phyloP scores from a whole-genome alignment of 2,329 filamentous ascomycete genomes.

The Trichoderma atrobrunneum region DNA sequence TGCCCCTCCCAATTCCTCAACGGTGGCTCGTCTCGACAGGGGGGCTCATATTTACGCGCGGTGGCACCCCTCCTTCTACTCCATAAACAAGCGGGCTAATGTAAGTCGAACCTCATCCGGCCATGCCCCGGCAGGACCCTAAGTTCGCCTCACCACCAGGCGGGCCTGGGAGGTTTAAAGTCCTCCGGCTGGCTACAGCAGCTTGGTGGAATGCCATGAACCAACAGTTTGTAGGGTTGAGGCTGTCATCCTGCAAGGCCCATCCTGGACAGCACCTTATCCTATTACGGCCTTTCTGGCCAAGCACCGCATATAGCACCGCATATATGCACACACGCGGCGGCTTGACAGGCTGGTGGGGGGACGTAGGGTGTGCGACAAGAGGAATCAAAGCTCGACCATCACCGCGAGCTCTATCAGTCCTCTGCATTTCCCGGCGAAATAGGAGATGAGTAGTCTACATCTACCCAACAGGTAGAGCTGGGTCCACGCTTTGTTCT shows the following conservation, averaged over 20 bases:
- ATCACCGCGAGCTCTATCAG: slow-evolving; percentile 9
- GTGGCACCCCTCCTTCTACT: slow-evolving; percentile 30
- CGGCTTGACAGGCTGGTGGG: not conserved
- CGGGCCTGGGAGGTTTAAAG: slow-evolving; percentile 21
- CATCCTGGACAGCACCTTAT: slow-evolving; percentile 12
- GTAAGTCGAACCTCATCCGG: slow-evolving; percentile 33
- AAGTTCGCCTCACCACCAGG: slow-evolving; percentile 31
- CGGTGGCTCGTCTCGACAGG: slow-evolving; percentile 16
- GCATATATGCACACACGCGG: slow-evolving; percentile 7
- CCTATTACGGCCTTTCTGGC: slow-evolving; percentile 7
- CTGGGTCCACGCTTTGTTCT: not conserved
- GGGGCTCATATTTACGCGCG: slow-evolving; percentile 24
- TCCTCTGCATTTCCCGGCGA: slow-evolving; percentile 6
- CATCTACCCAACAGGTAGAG: slow-evolving; percentile 1
- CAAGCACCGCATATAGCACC: slow-evolving; percentile 16
- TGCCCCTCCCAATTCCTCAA: slow-evolving; percentile 15
- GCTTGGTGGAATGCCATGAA: slow-evolving; percentile 4
- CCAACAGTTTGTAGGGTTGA: slow-evolving; percentile 1
- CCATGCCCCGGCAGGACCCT: slow-evolving; percentile 28
- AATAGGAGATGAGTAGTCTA: not conserved
- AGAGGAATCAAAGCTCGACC: slow-evolving; percentile 10
- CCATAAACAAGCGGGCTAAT: slow-evolving; percentile 31
- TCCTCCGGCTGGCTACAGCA: slow-evolving; percentile 1
- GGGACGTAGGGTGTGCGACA: slow-evolving; percentile 5
- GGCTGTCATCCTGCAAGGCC: slow-evolving; percentile 25